phyloP scores from a whole-genome alignment of 225 moss, liverwort and hornwort genomes.

The Physcomitrium patens region DNA sequence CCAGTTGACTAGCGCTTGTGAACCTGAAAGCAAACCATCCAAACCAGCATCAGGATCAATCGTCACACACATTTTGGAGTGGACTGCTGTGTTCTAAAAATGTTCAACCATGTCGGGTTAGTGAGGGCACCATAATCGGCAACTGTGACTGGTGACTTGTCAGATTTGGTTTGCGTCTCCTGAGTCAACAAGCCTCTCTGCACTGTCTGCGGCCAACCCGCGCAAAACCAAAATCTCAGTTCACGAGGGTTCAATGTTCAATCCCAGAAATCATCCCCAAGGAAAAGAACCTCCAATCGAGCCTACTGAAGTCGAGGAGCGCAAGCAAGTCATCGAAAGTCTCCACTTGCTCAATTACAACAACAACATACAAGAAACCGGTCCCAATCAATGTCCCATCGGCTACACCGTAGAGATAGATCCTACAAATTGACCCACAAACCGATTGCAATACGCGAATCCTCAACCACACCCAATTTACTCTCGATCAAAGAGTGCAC shows the following conservation, averaged over 20 bases:
- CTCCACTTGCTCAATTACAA: not conserved
- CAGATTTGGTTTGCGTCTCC: constrained; percentile 90
- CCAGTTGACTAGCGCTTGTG: constrained; percentile 98
- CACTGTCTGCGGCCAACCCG: constrained; percentile 65
- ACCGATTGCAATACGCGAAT: not conserved
- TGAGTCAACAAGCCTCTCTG: constrained; percentile 71
- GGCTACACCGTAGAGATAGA: no score
- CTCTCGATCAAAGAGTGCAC: not conserved
- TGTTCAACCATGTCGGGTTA: not conserved
- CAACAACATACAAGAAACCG: not conserved
- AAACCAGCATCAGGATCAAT: constrained; percentile 19
- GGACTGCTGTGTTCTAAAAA: not conserved
- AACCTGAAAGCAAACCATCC: constrained; percentile 55
- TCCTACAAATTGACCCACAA: not conserved
- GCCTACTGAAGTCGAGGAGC: not conserved
- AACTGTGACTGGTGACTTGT: constrained; percentile 96
- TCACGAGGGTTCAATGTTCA: not conserved
- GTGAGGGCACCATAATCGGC: constrained; percentile 83
- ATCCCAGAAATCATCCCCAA: not conserved
- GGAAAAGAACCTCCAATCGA: not conserved
- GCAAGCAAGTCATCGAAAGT: not conserved
- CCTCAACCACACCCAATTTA: not conserved
- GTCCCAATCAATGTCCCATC: not conserved
- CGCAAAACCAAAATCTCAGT: constrained; percentile 21
- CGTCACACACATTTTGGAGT: not conserved